A percentile compares a stretch with the other conserved stretches of the same genome.
Evolutionary conservation across 1,139 yeast species (phyloP).

Genomic region (Kodamaea plutei): DNA sequence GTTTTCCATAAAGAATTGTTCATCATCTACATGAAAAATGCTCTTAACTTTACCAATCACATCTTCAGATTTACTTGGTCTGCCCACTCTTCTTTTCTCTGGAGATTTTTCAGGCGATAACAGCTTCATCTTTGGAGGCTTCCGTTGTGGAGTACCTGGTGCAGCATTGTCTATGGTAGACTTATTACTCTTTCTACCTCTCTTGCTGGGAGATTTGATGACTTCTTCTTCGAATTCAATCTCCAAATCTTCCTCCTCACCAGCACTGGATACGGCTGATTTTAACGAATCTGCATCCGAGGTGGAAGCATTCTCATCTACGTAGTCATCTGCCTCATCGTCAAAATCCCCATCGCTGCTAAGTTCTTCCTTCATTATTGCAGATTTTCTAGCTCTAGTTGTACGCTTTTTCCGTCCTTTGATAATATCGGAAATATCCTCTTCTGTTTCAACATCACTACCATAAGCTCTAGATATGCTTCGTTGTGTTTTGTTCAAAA

Average conservation of each 20-base stretch:
- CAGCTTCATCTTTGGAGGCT: neutral
- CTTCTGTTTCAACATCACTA: constrained; percentile 31
- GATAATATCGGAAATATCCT: constrained; percentile 15
- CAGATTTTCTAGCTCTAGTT: neutral
- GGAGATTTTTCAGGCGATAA: constrained; percentile 2
- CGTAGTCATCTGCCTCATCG: constrained; percentile 16
- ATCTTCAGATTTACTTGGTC: constrained; percentile 35
- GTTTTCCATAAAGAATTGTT: constrained; percentile 19
- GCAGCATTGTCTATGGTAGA: neutral
- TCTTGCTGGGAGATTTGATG: constrained; percentile 3
- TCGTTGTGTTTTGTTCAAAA: constrained; percentile 22
- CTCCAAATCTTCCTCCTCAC: constrained; percentile 6
- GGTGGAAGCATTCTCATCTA: constrained; percentile 1
- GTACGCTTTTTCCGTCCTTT: neutral
- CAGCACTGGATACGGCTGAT: constrained; percentile 1
- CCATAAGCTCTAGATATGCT: constrained; percentile 19
- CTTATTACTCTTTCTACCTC: constrained; percentile 1
- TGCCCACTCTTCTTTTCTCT: constrained; percentile 21
- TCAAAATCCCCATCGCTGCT: constrained; percentile 11
- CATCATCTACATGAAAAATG: constrained; percentile 32
- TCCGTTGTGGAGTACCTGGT: neutral
- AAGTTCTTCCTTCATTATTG: constrained; percentile 1
- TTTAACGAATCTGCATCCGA: constrained; percentile 1
- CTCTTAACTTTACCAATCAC: constrained; percentile 32
- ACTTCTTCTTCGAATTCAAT: constrained; percentile 1